These are phyloP conservation scores for Fusarium graminum DNA, from an alignment of 2,329 filamentous ascomycete genomes.

Conservation along the genomic window DNA sequence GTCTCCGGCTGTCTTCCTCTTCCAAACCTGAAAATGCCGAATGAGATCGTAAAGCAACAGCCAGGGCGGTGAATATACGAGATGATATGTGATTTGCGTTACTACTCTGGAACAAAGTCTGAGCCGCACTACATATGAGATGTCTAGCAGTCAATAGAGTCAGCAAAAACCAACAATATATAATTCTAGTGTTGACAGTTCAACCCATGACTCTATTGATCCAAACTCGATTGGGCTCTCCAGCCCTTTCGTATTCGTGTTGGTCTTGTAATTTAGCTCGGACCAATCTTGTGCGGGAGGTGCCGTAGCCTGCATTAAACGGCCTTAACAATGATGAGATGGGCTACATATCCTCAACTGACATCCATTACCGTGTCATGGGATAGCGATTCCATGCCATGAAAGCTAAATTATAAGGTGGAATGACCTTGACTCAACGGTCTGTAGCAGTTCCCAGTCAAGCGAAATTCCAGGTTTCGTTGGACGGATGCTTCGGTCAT, in stretches of 20 bases:
- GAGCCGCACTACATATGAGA: background rate
- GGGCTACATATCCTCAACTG: slow-evolving; percentile 19
- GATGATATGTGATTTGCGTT: too few relatives aligned
- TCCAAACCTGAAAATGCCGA: too few relatives aligned
- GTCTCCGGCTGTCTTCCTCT: too few relatives aligned
- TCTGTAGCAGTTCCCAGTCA: slow-evolving; percentile 10
- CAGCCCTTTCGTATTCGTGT: slow-evolving; percentile 41
- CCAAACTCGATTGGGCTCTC: slow-evolving; percentile 34
- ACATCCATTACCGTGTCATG: slow-evolving; percentile 15
- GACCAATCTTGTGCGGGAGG: slow-evolving; percentile 34
- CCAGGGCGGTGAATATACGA: too few relatives aligned
- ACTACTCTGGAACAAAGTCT: too few relatives aligned
- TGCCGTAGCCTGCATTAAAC: slow-evolving; percentile 29
- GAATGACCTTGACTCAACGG: slow-evolving; percentile 15
- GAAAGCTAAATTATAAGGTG: background rate
- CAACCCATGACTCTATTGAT: background rate
- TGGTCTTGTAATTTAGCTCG: slow-evolving; percentile 22
- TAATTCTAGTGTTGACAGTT: background rate
- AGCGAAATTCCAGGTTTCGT: slow-evolving; percentile 18
- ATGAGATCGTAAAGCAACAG: too few relatives aligned
- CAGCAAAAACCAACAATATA: background rate
- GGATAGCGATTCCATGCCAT: slow-evolving; percentile 8
- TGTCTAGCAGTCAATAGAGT: background rate
- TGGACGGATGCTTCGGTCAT: slow-evolving; percentile 18
- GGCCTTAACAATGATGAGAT: slow-evolving; percentile 2